Base-by-base conservation (phyloP, 2,329 filamentous ascomycete species). In the Sporothrix luriei region DNA sequence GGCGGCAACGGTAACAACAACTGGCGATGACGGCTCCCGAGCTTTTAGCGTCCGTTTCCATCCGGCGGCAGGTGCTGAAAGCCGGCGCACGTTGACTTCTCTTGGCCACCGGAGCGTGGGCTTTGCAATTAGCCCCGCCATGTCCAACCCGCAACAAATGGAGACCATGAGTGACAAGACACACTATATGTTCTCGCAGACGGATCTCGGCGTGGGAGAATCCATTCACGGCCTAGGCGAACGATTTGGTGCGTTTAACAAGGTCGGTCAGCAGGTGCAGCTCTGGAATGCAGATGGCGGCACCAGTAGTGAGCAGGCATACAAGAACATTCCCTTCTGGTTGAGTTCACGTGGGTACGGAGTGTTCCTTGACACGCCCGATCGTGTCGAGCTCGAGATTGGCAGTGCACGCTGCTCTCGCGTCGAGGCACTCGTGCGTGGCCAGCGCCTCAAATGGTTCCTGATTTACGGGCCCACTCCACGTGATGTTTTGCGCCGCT, bases 201-300 rank as follows among this genome's bases (percentile, higher is more conserved):
- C 84, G 0, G 83, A 81, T 5, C 79, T 87, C 1, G 79, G 80
- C 2, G 84, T 87, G 0, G 85, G 85, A 38, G 91, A 93, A 78
- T 87, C 88, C 0, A 84, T 93, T 16, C 90, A 92, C 77, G 91
- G 91, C 0, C 83, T 93, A 4, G 91, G 91, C 1, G 91, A 93
- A 79, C 84, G 91, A 16, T 94, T 93, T 76, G 91, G 91, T 0
- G 86, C 89, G 7, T 91, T 91, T 78, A 90, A 91, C 77, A 93
- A 91, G 77, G 87, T 92, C 54, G 91, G 91, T 14, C 90, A 93
- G 77, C 83, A 84, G 14, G 80, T 93, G 10, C 82, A 86, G 69
- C 83, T 93, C 9, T 88, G 85, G 85, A 88, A 88, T 73, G 83
- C 84, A 16, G 86, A 88, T 73, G 86, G 86, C 6, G 89, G 89